Evolutionary conservation across 495 filamentous ascomycete genomes (phyloP).

Genomic region (Hyaloscypha variabilis): DNA sequence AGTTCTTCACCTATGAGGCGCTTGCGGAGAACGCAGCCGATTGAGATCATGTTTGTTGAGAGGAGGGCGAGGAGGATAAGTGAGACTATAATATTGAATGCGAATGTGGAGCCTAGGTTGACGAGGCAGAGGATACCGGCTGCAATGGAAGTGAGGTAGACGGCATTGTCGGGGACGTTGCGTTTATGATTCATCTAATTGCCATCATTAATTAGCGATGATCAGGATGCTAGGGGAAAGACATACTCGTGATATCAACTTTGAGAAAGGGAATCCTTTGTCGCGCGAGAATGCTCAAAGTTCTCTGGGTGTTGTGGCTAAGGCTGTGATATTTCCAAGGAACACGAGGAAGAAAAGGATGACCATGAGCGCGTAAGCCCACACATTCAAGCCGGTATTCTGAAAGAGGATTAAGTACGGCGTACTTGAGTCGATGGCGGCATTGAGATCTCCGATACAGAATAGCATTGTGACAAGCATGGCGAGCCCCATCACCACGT

Average conservation of each 20-base stretch:
- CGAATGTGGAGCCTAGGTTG: conserved; percentile 59
- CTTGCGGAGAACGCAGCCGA: conserved; percentile 33
- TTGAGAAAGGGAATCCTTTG: conserved; percentile 37
- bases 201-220: neutral
- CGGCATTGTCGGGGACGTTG: conserved; percentile 57
- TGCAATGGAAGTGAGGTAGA: conserved; percentile 48
- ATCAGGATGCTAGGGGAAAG: neutral
- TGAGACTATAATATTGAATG: conserved; percentile 59
- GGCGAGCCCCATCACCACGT: conserved; percentile 41
- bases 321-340: conserved; percentile 45
- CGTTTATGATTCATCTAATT: conserved; percentile 39
- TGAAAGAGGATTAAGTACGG: conserved; percentile 55
- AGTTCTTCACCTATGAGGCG: conserved; percentile 41
- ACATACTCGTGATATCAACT: conserved; percentile 17
- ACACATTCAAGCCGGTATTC: conserved; percentile 41
- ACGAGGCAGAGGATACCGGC: conserved; percentile 60
- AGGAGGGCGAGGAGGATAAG: conserved; percentile 46
- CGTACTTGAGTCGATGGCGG: conserved; percentile 44
- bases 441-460: conserved; percentile 40
- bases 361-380: conserved; percentile 44
- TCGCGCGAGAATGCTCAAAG: conserved; percentile 57
- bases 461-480: conserved; percentile 44
- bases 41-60: conserved; percentile 51
- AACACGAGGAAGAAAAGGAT: conserved; percentile 46
- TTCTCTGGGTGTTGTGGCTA: conserved; percentile 53